Percentiles rank a stretch among this genome's conserved stretches.
Evolutionary conservation across 805 yeast species (phyloP).

Genomic region (Sugiyamaella valdiviana): DNA sequence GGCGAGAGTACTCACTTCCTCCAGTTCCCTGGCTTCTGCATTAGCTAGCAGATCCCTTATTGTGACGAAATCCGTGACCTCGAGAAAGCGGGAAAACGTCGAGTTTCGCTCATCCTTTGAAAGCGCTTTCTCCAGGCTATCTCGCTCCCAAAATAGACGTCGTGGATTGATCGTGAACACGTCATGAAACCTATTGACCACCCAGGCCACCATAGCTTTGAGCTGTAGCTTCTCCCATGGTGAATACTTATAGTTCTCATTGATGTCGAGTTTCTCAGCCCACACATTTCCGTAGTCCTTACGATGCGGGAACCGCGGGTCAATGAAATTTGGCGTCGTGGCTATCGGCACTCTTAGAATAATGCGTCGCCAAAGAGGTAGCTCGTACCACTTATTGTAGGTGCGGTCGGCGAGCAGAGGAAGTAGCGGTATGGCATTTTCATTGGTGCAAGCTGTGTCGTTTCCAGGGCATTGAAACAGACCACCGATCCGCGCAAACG

Average conservation of each 20-base stretch:
- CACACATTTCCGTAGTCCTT: slow-evolving; percentile 1
- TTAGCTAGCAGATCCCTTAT: neutral
- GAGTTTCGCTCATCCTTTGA: slow-evolving; percentile 3
- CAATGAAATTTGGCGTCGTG: slow-evolving; percentile 41
- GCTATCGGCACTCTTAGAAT: slow-evolving; percentile 53
- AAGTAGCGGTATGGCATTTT: slow-evolving; percentile 38
- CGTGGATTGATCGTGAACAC: slow-evolving; percentile 12
- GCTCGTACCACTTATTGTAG: slow-evolving; percentile 41
- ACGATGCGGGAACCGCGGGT: slow-evolving; percentile 21
- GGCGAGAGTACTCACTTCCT: too few relatives aligned
- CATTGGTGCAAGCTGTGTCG: slow-evolving; percentile 17
- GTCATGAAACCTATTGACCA: slow-evolving; percentile 21
- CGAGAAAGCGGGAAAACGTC: neutral
- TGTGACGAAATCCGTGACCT: neutral
- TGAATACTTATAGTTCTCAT: slow-evolving; percentile 45
- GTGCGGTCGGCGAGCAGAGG: slow-evolving; percentile 59
- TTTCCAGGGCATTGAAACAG: slow-evolving; percentile 43
- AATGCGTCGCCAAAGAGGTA: slow-evolving; percentile 19
- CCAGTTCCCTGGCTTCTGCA: too few relatives aligned
- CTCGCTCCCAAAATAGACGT: slow-evolving; percentile 24
- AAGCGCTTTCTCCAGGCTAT: slow-evolving; percentile 8
- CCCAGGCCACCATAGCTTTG: slow-evolving; percentile 28
- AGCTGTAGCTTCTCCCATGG: slow-evolving; percentile 34
- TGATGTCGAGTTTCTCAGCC: slow-evolving; percentile 36
- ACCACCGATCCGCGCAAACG: slow-evolving; percentile 59